Evolutionary conservation across 108 stramenopile species (phyloP).

Genomic region (Cyclostephanos invisitatus): DNA sequence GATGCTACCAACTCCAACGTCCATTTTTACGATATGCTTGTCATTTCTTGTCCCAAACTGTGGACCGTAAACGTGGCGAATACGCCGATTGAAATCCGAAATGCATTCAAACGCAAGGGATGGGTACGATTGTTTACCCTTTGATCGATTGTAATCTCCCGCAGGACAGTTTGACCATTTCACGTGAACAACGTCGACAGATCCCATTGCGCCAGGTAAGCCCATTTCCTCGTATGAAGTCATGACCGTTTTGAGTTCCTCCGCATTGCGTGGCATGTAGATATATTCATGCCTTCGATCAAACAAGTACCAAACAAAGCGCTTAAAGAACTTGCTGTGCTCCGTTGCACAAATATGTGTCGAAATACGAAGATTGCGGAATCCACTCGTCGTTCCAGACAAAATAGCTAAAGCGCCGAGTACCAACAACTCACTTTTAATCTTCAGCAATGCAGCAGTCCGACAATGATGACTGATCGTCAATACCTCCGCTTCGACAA

Average conservation of each 20-base stretch:
- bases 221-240: background rate
- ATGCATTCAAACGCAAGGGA: background rate
- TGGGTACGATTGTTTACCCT: constrained; percentile 1
- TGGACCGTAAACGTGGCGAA: too few relatives aligned
- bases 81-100: constrained; percentile 3
- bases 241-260: background rate
- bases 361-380: background rate
- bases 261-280: background rate
- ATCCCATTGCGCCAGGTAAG: constrained; percentile 5
- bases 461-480: background rate
- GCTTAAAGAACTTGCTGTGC: constrained; percentile 1
- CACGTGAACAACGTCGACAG: constrained; percentile 15
- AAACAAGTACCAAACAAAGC: background rate
- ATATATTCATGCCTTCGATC: background rate
- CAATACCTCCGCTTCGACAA: background rate
- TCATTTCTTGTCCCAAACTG: too few relatives aligned
- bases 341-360: background rate
- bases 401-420: background rate
- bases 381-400: background rate
- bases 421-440: background rate
- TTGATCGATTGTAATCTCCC: too few relatives aligned
- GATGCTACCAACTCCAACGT: too few relatives aligned
- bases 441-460: background rate
- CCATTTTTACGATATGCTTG: too few relatives aligned
- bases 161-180: too few relatives aligned